phyloP scores from a whole-genome alignment of 1,284 basidiomycete species.

The Ceratobasidium sp. region DNA sequence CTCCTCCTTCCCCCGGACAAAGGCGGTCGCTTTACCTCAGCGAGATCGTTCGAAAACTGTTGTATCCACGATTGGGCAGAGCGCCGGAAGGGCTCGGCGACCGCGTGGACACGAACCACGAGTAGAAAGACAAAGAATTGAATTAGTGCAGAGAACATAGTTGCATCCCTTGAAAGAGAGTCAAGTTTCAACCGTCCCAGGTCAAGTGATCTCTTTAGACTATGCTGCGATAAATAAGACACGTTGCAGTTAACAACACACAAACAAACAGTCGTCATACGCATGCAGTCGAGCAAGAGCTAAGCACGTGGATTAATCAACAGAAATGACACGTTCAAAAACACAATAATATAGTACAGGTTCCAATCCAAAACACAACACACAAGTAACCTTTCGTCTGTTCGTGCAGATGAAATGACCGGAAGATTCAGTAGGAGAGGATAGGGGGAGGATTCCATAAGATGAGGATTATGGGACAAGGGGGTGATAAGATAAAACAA shows the following conservation, averaged over 20 bases:
- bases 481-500: too few relatives aligned
- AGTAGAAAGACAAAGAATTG: not conserved
- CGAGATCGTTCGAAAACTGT: slow-evolving; percentile 13
- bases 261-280: not conserved
- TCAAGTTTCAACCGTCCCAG: too few relatives aligned
- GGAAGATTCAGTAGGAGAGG: not conserved
- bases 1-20: not conserved
- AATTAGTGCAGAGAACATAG: slow-evolving; percentile 20
- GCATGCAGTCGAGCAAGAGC: too few relatives aligned
- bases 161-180: too few relatives aligned
- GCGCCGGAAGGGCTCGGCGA: slow-evolving; percentile 10
- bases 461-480: too few relatives aligned
- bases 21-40: not conserved
- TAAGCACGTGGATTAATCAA: too few relatives aligned
- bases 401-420: slow-evolving; percentile 36
- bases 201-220: too few relatives aligned
- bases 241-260: too few relatives aligned
- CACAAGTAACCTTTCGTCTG: slow-evolving; percentile 22
- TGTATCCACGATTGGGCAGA: not conserved
- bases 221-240: too few relatives aligned
- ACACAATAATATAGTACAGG: too few relatives aligned
- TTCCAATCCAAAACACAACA: slow-evolving; percentile 21
- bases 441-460: too few relatives aligned
- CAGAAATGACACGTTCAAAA: too few relatives aligned
- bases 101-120: not conserved